Percentiles rank a stretch among this genome's conserved stretches.
phyloP scores from a whole-genome alignment of 257 asterid genomes.

The Solanum peruvianum region DNA sequence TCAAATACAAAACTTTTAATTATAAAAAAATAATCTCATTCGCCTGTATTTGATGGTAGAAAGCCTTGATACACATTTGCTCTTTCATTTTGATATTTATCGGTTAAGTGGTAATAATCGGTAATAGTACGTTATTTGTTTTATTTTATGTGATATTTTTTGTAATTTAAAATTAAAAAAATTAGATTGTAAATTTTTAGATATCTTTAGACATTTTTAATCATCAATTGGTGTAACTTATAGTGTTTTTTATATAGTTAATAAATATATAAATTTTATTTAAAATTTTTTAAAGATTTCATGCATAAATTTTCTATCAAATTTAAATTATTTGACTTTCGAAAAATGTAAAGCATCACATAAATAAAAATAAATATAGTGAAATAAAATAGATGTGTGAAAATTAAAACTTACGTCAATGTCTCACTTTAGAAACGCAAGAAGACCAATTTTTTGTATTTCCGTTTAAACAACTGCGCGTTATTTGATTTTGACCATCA shows the following conservation, averaged over 20 bases:
- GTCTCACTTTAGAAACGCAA: background rate
- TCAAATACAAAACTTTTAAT: no score
- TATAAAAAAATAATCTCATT: no score
- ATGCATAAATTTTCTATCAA: no score
- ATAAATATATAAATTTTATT: no score
- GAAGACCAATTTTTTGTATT: background rate
- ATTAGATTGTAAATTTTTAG: fast-evolving
- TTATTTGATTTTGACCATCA: background rate
- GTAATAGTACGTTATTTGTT: fast-evolving
- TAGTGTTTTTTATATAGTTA: no score
- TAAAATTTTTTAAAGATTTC: no score
- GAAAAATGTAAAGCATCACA: fast-evolving
- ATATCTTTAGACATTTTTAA: no score
- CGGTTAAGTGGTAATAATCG: background rate
- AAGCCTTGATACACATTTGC: background rate
- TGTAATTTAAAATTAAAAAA: no score
- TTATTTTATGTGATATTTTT: no score
- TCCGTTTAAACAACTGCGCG: background rate
- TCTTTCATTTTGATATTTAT: background rate
- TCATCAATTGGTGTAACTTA: no score
- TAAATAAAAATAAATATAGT: no score
- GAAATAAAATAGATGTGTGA: background rate
- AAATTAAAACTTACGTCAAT: background rate
- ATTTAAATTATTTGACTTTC: fast-evolving
- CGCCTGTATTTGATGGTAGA: no score